Conservation (phyloP, 1,284 basidiomycete genomes). For the Stygiomarasmius scandens region DNA sequence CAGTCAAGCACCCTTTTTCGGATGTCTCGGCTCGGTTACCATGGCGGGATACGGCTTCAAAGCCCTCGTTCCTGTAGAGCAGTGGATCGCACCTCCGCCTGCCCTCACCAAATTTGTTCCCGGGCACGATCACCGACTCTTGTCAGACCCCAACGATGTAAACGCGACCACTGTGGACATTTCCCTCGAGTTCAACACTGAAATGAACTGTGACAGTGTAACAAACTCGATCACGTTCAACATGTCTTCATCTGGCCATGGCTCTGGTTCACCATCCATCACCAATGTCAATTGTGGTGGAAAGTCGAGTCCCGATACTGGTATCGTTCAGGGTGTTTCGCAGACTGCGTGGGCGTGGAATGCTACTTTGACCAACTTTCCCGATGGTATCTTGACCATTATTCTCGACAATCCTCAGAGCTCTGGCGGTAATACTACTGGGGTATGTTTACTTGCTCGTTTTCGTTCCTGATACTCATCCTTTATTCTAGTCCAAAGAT, state of each 20-base stretch:
- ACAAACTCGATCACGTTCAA: conserved; percentile 64
- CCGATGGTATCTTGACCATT: conserved; percentile 81
- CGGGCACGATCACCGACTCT: conserved; percentile 81
- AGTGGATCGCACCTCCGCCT: conserved; percentile 74
- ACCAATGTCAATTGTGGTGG: conserved; percentile 49
- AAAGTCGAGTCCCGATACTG: conserved; percentile 47
- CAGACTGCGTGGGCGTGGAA: conserved; percentile 73
- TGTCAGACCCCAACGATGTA: conserved; percentile 45
- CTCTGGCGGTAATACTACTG: conserved; percentile 50
- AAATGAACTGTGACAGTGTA: conserved; percentile 75
- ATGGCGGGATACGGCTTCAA: conserved; percentile 82
- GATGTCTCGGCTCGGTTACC: conserved; percentile 69
- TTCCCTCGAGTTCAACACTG: conserved; percentile 74
- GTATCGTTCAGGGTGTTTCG: conserved; percentile 54
- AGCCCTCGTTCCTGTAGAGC: conserved; percentile 66
- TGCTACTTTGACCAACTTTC: conserved; percentile 70
- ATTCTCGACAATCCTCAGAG: conserved; percentile 61
- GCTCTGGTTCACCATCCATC: conserved; percentile 53
- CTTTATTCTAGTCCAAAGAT: conserved; percentile 59
- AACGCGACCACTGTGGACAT: conserved; percentile 70
- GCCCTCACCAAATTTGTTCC: conserved; percentile 79
- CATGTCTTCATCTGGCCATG: conserved; percentile 70
- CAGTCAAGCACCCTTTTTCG: conserved; percentile 62
- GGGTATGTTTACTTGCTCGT: conserved; percentile 41
- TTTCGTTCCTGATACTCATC: conserved; percentile 17